Evolutionary conservation across 2,329 filamentous ascomycete species (phyloP).

Genomic region (Calonectria pseudoreteaudii): DNA sequence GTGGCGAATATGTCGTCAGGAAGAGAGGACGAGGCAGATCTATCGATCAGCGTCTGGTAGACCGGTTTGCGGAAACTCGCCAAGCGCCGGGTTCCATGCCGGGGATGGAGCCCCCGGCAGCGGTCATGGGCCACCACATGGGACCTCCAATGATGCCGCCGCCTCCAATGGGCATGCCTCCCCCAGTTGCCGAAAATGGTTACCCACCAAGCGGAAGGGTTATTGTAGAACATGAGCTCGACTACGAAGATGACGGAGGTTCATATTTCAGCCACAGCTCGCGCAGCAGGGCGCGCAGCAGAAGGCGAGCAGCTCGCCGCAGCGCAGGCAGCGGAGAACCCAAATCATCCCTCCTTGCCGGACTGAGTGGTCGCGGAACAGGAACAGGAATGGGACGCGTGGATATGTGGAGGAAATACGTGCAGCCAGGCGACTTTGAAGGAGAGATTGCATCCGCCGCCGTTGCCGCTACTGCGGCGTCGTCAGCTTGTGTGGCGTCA

Average conservation of each 20-base stretch:
- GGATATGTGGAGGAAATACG: conserved; percentile 61
- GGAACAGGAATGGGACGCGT: conserved; percentile 61
- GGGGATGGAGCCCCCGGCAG: conserved; percentile 33
- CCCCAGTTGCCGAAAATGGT: conserved; percentile 13
- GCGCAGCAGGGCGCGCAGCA: conserved; percentile 30
- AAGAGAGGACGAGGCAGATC: conserved; percentile 56
- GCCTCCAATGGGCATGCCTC: conserved; percentile 51
- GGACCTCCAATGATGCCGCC: conserved; percentile 41
- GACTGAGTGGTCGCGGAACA: conserved; percentile 57
- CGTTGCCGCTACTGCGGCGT: conserved; percentile 13
- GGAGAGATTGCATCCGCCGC: conserved; percentile 40
- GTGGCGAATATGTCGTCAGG: conserved; percentile 58
- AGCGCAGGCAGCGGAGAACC: conserved; percentile 38
- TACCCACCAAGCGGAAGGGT: conserved; percentile 43
- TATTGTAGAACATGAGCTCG: conserved; percentile 41
- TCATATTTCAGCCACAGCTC: conserved; percentile 44
- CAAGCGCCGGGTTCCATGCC: conserved; percentile 37
- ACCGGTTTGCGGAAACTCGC: conserved; percentile 61
- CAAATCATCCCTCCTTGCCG: conserved; percentile 59
- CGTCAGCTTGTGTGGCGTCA: too few species aligned
- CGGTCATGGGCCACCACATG: conserved; percentile 34
- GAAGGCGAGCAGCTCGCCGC: conserved; percentile 41
- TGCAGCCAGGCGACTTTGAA: conserved; percentile 57
- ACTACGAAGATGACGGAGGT: conserved; percentile 46
- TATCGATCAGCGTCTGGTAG: conserved; percentile 63